Evolutionary conservation across 2,329 filamentous ascomycete species (phyloP).

Genomic region (Aureobasidium sp.): DNA sequence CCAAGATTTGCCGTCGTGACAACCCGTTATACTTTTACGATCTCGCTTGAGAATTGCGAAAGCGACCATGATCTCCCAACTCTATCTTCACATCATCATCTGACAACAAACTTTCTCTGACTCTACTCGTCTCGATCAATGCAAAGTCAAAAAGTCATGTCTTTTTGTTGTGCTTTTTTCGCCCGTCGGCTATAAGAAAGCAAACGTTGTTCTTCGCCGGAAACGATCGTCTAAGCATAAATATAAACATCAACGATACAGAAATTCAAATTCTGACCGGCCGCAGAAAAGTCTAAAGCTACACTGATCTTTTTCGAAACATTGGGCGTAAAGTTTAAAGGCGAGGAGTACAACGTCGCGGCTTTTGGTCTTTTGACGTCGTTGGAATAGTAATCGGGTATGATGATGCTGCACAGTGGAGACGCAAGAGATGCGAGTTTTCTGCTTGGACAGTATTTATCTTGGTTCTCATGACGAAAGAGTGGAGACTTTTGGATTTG

Average conservation of each 20-base stretch:
- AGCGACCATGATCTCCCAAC: not conserved
- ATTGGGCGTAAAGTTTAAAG: not conserved
- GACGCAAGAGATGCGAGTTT: not conserved
- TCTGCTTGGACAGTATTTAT: not conserved
- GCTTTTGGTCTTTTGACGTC: not conserved
- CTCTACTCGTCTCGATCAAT: not conserved
- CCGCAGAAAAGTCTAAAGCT: not conserved
- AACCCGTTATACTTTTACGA: not conserved
- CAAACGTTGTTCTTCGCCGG: not conserved
- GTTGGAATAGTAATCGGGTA: not conserved
- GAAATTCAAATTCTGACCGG: not conserved
- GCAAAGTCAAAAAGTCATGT: not conserved
- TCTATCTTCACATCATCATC: not conserved
- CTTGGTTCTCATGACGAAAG: not conserved
- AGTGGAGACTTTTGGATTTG: not conserved
- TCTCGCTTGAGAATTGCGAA: not conserved
- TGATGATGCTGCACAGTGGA: not conserved
- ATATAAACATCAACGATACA: not conserved
- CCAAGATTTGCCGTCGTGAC: not conserved
- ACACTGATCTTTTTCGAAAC: not conserved
- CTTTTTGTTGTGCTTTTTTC: not conserved
- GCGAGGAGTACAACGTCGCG: not conserved
- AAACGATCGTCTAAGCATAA: not conserved
- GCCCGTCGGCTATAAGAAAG: not conserved
- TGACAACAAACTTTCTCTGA: not conserved